Percentiles rank a stretch among this genome's conserved stretches.
These are phyloP conservation scores for Alternaria burnsii DNA, from an alignment of 2,329 filamentous ascomycete species.

Conservation along the genomic window DNA sequence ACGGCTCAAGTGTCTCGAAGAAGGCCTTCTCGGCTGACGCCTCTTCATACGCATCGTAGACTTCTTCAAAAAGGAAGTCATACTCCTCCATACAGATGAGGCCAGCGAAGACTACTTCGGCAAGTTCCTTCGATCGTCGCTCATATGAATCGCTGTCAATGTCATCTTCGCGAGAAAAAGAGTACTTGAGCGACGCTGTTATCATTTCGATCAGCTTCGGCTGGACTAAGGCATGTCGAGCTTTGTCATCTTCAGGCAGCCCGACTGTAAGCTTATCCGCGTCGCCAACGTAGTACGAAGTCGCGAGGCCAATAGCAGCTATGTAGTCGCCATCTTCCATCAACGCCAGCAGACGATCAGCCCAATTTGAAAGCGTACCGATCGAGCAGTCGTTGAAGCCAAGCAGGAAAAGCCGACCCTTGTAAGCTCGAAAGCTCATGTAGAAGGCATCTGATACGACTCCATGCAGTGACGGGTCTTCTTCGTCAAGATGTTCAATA, in stretches of 20 bases:
- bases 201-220: slow-evolving; percentile 95
- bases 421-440: slow-evolving; percentile 97
- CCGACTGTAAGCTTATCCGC: slow-evolving; percentile 95
- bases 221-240: slow-evolving; percentile 82
- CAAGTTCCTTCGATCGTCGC: slow-evolving; percentile 76
- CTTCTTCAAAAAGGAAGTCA: slow-evolving; percentile 88
- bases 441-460: slow-evolving; percentile 97
- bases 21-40: slow-evolving; percentile 77
- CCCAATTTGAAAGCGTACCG: slow-evolving; percentile 95
- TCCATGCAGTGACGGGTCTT: slow-evolving; percentile 89
- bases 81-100: slow-evolving; percentile 79
- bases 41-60: slow-evolving; percentile 90
- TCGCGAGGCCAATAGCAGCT: slow-evolving; percentile 86
- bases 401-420: slow-evolving; percentile 88
- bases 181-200: slow-evolving; percentile 87
- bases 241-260: slow-evolving; percentile 79
- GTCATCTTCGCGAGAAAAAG: slow-evolving; percentile 72
- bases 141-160: slow-evolving; percentile 61
- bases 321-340: slow-evolving; percentile 99
- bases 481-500: slow-evolving; percentile 87
- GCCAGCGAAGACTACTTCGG: slow-evolving; percentile 82
- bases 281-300: slow-evolving; percentile 88
- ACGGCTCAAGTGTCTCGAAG: slow-evolving; percentile 85
- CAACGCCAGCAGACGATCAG: slow-evolving; percentile 87
- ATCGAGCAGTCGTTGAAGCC: slow-evolving; percentile 95